Evolutionary conservation across 2,329 filamentous ascomycete genomes (phyloP), one percentile per base, ranked within the genome.

Genomic region (Colletotrichum magnum): DNA sequence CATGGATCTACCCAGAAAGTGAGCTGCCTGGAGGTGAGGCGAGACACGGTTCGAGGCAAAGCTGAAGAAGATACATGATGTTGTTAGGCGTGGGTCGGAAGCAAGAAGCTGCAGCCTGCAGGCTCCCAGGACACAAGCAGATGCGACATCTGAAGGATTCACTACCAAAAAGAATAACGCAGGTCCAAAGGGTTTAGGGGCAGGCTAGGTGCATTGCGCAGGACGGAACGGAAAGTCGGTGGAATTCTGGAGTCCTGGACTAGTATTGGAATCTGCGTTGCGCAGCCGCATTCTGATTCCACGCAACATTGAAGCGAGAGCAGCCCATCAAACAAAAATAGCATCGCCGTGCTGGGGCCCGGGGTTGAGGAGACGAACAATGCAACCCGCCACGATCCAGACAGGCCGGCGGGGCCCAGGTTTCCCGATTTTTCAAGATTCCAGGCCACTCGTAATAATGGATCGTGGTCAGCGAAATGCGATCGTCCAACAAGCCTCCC

Each of bases 361-460:
- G 24, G 60, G 60, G 47, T 39, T 28, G 28, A 52, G 52, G 53
- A 3, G 41, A 24, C 47, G 51, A 59, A 64, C 12, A 53, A 52
- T 65, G 56, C 62, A 41, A 45, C 45, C 26, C 18, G 53, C 54
- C 53, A 16, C 53, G 6, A 43, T 36, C 36, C 54, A 60, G 60
- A 36, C 52, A 51, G 65, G 57, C 47, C 5, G 45, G 51, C 18
- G 59, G 65, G 32, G 43, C 59, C 56, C 56, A 47, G 43, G 45
- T 53, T 56, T 62, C 32, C 62, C 51, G n/a, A 57, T 57, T 69
- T 51, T 69, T 60, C 59, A 28, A n/a, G 56, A 69, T 39, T 57
- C 45, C 39, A 66, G 51, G 67, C 43, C 36, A 51, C 67, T 69
- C 67, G 63, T 67, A 67, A 69, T 69, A 57, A 65, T 45, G 61